Base-by-base conservation (phyloP, 129 eudicot genomes). In the Saussurea involucrata region DNA sequence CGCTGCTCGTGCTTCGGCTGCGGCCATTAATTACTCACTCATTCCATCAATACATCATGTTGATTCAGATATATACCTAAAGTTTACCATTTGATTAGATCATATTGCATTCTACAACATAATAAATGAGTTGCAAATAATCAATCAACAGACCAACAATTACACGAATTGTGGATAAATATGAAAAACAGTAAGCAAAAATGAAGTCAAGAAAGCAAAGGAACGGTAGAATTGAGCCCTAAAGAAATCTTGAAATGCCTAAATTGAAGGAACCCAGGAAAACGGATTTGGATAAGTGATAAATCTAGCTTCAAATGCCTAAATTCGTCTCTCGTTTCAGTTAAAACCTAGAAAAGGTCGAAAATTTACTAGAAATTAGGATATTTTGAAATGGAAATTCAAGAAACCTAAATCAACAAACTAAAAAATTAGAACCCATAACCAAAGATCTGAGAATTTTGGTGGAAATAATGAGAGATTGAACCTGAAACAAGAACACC, bases 1-100 rank as follows among this genome's bases (percentile, higher is more conserved):
- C 57, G 97, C 98, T 60, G 97, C 88, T 73, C 98, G 82, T 63
- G 96, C 97, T 89, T 94, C 98, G 55, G 98, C 98, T 71, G 85
- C 93, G 4, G 98, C 98, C 98, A 93, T 93, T 73, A 85, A 93
- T 93, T 73, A 85, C 71, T 81, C 82, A 32, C 79, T 83, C 83
- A 88, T 87, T 36, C 79, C 44, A 65, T 78, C 61, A 65, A 27
- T 2, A 40, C 73, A 63, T 31, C 69, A 66, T 71, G 13, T 32
- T 49, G 24, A 60, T 66, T 66, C 63, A 33, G 21, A 34, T 34
- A 25, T 27, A 57, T 9, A 36, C 84, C 68, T 55, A 24, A 55
- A 66, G 53, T 65, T 76, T 44, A 76, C 13, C 72, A 76, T n/a
- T 27, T 76, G 22, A 46, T 76, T 42, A 76, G 64, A 66, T 76